Evolutionary conservation across 140 eudicot species (phyloP).

Genomic region (Stevia rebaudiana): DNA sequence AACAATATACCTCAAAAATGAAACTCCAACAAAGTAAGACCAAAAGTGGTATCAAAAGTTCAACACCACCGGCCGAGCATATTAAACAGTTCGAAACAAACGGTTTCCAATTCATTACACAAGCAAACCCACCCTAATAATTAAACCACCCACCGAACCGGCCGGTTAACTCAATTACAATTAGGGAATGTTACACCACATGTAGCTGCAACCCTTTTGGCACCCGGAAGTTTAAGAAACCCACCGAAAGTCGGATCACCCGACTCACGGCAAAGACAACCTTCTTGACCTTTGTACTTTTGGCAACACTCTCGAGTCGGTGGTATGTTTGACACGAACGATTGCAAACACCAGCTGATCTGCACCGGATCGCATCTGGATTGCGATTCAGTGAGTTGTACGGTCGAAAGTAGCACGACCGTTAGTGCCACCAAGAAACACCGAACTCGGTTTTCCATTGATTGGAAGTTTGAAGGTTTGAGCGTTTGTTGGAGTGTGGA

Average conservation of each 20-base stretch:
- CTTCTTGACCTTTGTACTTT: constrained; percentile 21
- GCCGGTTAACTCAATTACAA: constrained; percentile 16
- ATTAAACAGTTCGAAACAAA: no score
- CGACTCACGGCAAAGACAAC: constrained; percentile 22
- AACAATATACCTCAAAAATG: no score
- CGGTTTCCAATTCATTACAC: no score
- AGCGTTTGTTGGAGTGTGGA: neutral
- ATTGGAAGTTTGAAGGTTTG: neutral
- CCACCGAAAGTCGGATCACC: constrained; percentile 31
- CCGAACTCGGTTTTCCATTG: constrained; percentile 1
- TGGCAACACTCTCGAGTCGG: constrained; percentile 21
- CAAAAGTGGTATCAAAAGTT: no score
- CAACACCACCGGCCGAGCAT: no score
- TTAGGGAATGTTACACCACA: constrained; percentile 21
- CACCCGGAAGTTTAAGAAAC: constrained; percentile 27
- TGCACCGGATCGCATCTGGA: constrained; percentile 22
- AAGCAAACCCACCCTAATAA: no score
- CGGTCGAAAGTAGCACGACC: constrained; percentile 7
- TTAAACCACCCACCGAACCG: no score
- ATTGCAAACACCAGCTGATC: constrained; percentile 33
- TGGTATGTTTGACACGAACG: constrained; percentile 22
- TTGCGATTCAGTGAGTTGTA: constrained; percentile 11
- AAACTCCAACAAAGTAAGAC: no score
- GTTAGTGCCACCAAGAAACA: constrained; percentile 11
- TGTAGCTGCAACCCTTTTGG: constrained; percentile 11